Evolutionary conservation across 1,284 basidiomycete genomes (phyloP).

Genomic region (Sporisorium reilianum): DNA sequence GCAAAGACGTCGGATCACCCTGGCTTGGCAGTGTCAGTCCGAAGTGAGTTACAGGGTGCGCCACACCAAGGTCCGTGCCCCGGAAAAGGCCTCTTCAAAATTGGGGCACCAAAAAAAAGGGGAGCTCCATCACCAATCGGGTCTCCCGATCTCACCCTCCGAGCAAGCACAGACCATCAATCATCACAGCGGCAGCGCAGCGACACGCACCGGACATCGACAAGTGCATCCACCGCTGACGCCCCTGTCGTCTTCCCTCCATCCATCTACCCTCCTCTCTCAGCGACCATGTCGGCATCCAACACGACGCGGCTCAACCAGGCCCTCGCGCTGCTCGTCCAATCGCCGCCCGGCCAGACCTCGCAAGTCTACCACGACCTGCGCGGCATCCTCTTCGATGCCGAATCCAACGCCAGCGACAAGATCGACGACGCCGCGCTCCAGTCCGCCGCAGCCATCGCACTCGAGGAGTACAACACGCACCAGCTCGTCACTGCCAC

Average conservation of each 20-base stretch:
- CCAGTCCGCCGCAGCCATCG: slow-evolving; percentile 33
- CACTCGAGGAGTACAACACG: slow-evolving; percentile 55
- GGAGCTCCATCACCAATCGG: neutral
- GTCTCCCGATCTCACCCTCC: neutral
- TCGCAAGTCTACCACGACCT: slow-evolving; percentile 59
- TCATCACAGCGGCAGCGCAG: neutral
- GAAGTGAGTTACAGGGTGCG: neutral
- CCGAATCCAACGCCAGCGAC: slow-evolving; percentile 33
- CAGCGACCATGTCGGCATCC: slow-evolving; percentile 14
- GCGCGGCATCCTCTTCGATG: slow-evolving; percentile 49
- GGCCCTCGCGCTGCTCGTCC: slow-evolving; percentile 42
- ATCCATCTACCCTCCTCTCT: neutral
- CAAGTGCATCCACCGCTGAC: slow-evolving; percentile 2
- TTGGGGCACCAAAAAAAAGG: slow-evolving; percentile 1
- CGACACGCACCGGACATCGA: neutral
- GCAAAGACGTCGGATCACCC: no score
- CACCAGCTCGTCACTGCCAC: slow-evolving; percentile 49
- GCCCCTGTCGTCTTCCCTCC: neutral
- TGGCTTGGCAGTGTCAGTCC: neutral
- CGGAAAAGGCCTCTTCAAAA: neutral
- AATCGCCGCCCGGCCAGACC: slow-evolving; percentile 58
- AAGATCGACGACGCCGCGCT: slow-evolving; percentile 39
- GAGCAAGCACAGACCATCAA: slow-evolving; percentile 37
- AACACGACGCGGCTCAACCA: slow-evolving; percentile 25
- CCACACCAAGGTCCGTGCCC: neutral